Evolutionary conservation across 1,284 basidiomycete species (phyloP).

Genomic region (Trichosporon faecale): DNA sequence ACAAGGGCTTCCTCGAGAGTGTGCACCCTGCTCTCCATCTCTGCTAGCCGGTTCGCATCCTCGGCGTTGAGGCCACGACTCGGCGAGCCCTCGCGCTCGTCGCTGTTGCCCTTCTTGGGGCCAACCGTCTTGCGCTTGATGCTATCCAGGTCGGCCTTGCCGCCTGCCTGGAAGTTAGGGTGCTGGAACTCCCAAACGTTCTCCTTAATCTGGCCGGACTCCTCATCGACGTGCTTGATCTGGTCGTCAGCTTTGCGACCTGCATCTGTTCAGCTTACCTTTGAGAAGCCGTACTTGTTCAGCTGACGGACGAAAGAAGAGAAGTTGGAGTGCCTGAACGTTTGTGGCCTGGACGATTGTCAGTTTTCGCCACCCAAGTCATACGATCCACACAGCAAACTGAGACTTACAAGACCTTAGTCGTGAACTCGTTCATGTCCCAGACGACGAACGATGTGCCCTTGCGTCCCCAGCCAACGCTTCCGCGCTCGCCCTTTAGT

Average conservation of each 20-base stretch:
- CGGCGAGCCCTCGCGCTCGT: slow-evolving; percentile 37
- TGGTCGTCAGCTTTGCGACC: slow-evolving; percentile 7
- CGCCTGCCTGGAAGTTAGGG: slow-evolving; percentile 85
- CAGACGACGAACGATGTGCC: slow-evolving; percentile 94
- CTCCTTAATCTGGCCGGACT: slow-evolving; percentile 44
- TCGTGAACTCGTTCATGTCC: slow-evolving; percentile 98
- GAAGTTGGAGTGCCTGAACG: slow-evolving; percentile 98
- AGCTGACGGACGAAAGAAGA: slow-evolving; percentile 89
- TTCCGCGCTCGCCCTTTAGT: slow-evolving; percentile 35
- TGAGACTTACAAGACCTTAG: slow-evolving; percentile 65
- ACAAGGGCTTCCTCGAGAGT: slow-evolving; percentile 38
- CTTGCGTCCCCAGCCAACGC: slow-evolving; percentile 74
- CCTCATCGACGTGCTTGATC: slow-evolving; percentile 49
- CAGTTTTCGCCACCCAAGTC: neutral
- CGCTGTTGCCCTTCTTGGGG: slow-evolving; percentile 37
- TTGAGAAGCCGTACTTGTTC: slow-evolving; percentile 99
- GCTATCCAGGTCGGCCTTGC: slow-evolving; percentile 80
- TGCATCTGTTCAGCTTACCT: slow-evolving; percentile 58
- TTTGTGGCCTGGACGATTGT: slow-evolving; percentile 59
- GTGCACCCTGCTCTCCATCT: slow-evolving; percentile 41
- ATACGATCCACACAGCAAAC: neutral
- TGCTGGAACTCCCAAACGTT: slow-evolving; percentile 89
- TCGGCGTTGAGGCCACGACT: slow-evolving; percentile 33
- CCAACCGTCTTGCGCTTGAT: slow-evolving; percentile 86
- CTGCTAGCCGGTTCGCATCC: slow-evolving; percentile 34